phyloP scores from a whole-genome alignment of 495 filamentous ascomycete species.

The Coniosporium apollinis region DNA sequence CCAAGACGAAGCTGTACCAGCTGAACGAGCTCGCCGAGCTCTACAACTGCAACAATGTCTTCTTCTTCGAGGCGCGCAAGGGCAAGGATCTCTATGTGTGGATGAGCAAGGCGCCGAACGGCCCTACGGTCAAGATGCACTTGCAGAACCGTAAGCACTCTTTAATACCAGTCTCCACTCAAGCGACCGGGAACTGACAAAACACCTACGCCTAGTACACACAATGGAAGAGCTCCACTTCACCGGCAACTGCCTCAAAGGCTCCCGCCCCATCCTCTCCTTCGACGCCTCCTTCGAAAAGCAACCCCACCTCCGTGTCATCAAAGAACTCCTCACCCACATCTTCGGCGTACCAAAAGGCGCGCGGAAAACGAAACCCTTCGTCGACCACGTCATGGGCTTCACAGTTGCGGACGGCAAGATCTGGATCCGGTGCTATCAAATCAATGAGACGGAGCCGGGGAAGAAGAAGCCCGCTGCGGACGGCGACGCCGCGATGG shows the following conservation, averaged over 20 bases:
- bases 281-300: slow-evolving; percentile 78
- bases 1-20: slow-evolving; percentile 82
- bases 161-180: neutral
- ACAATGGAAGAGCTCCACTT: slow-evolving; percentile 95
- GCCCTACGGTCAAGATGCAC: slow-evolving; percentile 79
- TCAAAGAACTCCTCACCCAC: slow-evolving; percentile 78
- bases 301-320: slow-evolving; percentile 49
- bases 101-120: slow-evolving; percentile 88
- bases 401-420: slow-evolving; percentile 89
- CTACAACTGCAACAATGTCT: slow-evolving; percentile 96
- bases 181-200: too few species aligned
- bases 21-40: slow-evolving; percentile 94
- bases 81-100: slow-evolving; percentile 88
- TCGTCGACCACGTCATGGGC: slow-evolving; percentile 84
- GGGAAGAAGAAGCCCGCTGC: slow-evolving; percentile 29
- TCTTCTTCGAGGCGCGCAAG: slow-evolving; percentile 94
- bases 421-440: slow-evolving; percentile 92
- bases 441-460: slow-evolving; percentile 69
- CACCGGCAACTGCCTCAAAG: slow-evolving; percentile 90
- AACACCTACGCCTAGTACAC: slow-evolving; percentile 35
- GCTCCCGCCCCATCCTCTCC: slow-evolving; percentile 81
- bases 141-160: too few species aligned
- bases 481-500: slow-evolving; percentile 19
- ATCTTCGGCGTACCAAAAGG: slow-evolving; percentile 87
- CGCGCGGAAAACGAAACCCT: slow-evolving; percentile 80